Evolutionary conservation across 768 basidiomycete genomes (phyloP), one percentile per base, ranked within the genome.

Genomic region (Kwoniella heveanensis): DNA sequence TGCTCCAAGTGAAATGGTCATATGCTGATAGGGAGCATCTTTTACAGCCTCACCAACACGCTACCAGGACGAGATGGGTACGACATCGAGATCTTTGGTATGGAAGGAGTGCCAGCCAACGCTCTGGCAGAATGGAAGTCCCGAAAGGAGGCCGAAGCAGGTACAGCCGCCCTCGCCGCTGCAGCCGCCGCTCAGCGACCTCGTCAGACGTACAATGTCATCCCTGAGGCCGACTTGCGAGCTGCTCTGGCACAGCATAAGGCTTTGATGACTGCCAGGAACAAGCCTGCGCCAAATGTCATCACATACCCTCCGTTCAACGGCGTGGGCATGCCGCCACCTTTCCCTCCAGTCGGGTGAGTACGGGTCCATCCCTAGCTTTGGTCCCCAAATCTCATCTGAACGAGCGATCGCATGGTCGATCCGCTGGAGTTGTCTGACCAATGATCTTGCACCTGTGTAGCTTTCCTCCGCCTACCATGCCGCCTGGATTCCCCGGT

Each of bases 11-110:
- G n/a, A n/a, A n/a, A n/a, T n/a, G n/a, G n/a, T n/a, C n/a, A n/a
- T n/a, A n/a, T n/a, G n/a, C n/a, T n/a, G n/a, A n/a, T n/a, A n/a
- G n/a, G n/a, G n/a, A n/a, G n/a, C n/a, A 6, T 32, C 7, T 32
- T 6, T 32, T 32, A 32, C 32, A 90, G 95, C 21, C 92, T 99
- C 25, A 94, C 96, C 60, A 98, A 97, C 77, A 94, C 95, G 0
- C 83, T 99, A 2, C 92, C 95, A 9, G 95, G 94, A 27, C 88
- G 96, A 32, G 95, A 97, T 81, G 92, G 94, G 1, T 97, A 97
- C 72, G 95, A 98, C 78, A 89, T 99, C 37, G 96, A 99, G 82
- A 98, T 99, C 52, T 98, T 98, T 69, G 96, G 96, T 24, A 98
- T 99, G 96, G 95, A 96, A 78, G 96, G 95, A 58, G 92, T 97